Evolutionary conservation across 2,329 filamentous ascomycete species (phyloP).

Genomic region (Simplicillium aogashimaense): DNA sequence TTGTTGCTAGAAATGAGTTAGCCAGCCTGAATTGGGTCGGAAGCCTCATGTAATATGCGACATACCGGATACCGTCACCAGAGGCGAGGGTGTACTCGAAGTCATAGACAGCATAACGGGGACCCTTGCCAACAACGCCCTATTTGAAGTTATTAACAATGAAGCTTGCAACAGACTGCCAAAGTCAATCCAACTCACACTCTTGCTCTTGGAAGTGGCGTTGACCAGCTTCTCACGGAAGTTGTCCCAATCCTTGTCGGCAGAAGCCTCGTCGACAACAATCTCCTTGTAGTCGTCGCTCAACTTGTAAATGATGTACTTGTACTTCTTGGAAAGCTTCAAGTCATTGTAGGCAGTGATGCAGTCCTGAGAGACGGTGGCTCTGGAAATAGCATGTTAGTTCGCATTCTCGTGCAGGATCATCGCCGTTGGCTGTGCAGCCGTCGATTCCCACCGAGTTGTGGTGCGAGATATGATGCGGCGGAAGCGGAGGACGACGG

Average conservation of each 20-base stretch:
- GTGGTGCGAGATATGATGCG: conserved; percentile 3
- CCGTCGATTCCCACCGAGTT: background rate
- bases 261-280: conserved; percentile 65
- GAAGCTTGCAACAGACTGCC: background rate
- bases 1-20: conserved; percentile 49
- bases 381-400: conserved; percentile 35
- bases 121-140: conserved; percentile 55
- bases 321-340: conserved; percentile 72
- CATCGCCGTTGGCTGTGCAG: background rate
- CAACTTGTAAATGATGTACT: conserved; percentile 85
- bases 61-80: conserved; percentile 63
- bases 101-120: conserved; percentile 78
- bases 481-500: conserved; percentile 4
- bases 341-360: conserved; percentile 66
- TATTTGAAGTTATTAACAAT: conserved; percentile 15
- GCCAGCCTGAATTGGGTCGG: conserved; percentile 3
- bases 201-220: conserved; percentile 63
- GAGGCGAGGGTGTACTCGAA: conserved; percentile 65
- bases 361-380: conserved; percentile 63
- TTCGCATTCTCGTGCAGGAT: background rate
- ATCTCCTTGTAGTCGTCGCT: conserved; percentile 76
- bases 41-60: conserved; percentile 5
- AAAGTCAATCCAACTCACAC: conserved; percentile 31
- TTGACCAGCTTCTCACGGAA: conserved; percentile 71
- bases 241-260: conserved; percentile 55